Conservation (phyloP, 169 alveolate species). For the Plasmodium inui region DNA sequence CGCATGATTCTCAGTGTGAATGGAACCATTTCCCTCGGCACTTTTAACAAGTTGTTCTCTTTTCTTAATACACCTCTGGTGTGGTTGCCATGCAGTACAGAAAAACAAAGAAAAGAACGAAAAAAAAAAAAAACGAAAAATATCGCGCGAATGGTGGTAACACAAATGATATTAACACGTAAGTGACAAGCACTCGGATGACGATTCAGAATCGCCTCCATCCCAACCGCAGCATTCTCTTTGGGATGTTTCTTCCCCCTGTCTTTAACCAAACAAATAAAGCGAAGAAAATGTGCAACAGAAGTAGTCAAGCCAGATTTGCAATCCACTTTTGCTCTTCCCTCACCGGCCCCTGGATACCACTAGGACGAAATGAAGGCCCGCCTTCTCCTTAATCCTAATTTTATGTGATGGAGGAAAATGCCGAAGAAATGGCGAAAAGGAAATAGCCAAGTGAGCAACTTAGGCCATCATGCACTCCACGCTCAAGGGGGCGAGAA, state of each 20-base stretch:
- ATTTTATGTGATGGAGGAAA: conserved; percentile 18
- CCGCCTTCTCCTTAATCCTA: conserved; percentile 25
- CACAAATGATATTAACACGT: not conserved
- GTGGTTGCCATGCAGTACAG: not conserved
- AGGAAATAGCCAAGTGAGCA: not conserved
- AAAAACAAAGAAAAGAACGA: no score
- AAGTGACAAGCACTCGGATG: not conserved
- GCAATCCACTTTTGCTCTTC: not conserved
- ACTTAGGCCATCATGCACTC: not conserved
- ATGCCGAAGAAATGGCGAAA: conserved; percentile 8
- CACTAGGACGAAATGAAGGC: conserved; percentile 14
- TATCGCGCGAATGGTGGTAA: not conserved
- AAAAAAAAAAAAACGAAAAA: not conserved
- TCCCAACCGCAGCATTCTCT: not conserved
- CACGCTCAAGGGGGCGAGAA: not conserved
- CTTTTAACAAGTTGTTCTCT: not conserved
- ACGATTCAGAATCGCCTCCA: not conserved
- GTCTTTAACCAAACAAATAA: not conserved
- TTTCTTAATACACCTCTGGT: not conserved
- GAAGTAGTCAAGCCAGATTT: not conserved
- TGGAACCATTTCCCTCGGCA: not conserved
- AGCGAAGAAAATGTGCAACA: not conserved
- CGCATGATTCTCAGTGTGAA: not conserved
- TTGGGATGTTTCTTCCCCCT: not conserved
- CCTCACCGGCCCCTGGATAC: not conserved